Base-by-base conservation (phyloP, 306 rosid species). In the Acacia crassicarpa region DNA sequence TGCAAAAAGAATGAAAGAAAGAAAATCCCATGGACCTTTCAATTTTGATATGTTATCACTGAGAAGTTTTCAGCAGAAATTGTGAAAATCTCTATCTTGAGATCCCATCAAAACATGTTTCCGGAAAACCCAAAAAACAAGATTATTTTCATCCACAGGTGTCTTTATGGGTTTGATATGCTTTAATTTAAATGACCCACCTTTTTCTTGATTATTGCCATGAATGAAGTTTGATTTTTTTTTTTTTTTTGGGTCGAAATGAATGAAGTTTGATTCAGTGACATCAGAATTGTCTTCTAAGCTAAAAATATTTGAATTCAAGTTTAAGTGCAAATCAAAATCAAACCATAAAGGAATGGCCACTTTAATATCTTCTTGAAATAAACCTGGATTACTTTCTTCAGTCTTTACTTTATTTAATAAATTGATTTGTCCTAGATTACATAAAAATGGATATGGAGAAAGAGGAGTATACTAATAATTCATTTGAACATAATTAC, bases 381-480 rank as follows among this genome's bases (percentile, higher is more conserved):
- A 62, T 62, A 27, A 62, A 5, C 17, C 27, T 62, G 67, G 67
- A 25, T 38, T 19, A 61, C 67, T 25, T 23, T 61, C 3, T 61
- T 63, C 44, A 4, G 35, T 14, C n/a, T 63, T 63, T 63, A 30
- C 70, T 65, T 65, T 65, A 11, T 32, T 32, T 27, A 63, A 63
- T 32, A 63, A 14, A 78, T 27, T 63, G 65, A 35, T 41, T 30
- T 78, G 44, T 12, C 45, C 58, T 58, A 75, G 22, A 56, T 44
- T 72, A 30, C 22, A 11, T 12, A 20, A 14, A 15, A 62, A 62
- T 62, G 15, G 30, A 32, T 4, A 30, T 15, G 15, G 69, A 63
- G 38, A 72, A 68, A 78, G 67, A 78, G 32, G 67, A 35, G 65
- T 17, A 56, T 33, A 66, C 8, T 48, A 82, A 72, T 54, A 40